Conservation (phyloP, 2,329 filamentous ascomycete genomes). For the Claviceps sp. region DNA sequence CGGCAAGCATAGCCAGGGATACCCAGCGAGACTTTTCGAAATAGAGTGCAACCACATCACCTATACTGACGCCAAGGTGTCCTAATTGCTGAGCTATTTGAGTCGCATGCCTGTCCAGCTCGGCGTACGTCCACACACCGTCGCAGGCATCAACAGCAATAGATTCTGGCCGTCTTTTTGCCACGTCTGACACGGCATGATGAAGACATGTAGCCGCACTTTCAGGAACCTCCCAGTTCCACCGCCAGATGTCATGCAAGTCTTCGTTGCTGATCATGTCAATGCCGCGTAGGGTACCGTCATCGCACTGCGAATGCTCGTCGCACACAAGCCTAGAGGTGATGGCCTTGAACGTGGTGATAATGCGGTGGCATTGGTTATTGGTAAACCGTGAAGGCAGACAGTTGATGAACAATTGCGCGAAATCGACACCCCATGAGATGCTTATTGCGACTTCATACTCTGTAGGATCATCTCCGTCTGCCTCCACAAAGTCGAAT, state of each 20-base stretch:
- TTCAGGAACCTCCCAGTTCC: constrained; percentile 1
- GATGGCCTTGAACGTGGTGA: not conserved
- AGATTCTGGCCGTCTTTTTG: not conserved
- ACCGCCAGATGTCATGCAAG: constrained; percentile 3
- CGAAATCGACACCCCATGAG: not conserved
- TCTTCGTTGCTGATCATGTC: not conserved
- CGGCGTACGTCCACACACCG: constrained; percentile 10
- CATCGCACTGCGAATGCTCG: not conserved
- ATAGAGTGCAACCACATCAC: constrained; percentile 11
- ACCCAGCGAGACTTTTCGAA: constrained; percentile 15
- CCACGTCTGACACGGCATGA: not conserved
- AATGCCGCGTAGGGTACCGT: not conserved
- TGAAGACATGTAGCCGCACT: not conserved
- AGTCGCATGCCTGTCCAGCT: constrained; percentile 10
- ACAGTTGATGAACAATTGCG: constrained; percentile 1
- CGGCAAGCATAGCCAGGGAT: constrained; percentile 12
- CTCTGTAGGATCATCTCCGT: constrained; percentile 13
- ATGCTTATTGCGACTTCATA: constrained; percentile 14
- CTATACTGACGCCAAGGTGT: not conserved
- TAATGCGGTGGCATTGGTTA: not conserved
- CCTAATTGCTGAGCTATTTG: constrained; percentile 8
- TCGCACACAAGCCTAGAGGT: not conserved
- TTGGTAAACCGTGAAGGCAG: constrained; percentile 1
- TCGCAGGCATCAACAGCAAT: constrained; percentile 12
- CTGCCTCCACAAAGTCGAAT: constrained; percentile 2